Evolutionary conservation across 331 rosid species (phyloP).

Genomic region (Pyrus hybrid): DNA sequence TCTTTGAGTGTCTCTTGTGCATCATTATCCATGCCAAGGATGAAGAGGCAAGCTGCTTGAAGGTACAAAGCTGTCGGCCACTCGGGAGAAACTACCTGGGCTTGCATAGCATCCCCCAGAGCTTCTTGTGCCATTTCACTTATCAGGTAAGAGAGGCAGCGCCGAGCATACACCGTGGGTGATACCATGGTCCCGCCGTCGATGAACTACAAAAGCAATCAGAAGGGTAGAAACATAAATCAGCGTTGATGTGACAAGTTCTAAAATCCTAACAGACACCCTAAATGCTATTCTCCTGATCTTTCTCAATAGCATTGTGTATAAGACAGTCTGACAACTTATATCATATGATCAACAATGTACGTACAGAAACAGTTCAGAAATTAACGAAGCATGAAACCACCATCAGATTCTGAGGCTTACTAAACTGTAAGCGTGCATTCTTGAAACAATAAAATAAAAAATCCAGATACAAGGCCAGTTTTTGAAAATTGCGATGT

Average conservation of each 20-base stretch:
- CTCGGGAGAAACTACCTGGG: conserved; percentile 83
- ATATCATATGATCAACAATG: neutral
- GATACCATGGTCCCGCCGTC: conserved; percentile 97
- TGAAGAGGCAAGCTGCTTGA: conserved; percentile 85
- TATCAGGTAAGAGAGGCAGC: conserved; percentile 85
- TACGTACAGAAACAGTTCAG: neutral
- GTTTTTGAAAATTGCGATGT: neutral
- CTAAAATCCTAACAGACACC: too few relatives aligned
- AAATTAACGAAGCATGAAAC: neutral
- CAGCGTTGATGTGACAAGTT: neutral
- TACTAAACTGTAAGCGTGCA: neutral
- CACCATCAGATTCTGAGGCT: neutral
- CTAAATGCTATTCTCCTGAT: neutral
- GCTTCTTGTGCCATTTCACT: conserved; percentile 67
- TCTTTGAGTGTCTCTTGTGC: conserved; percentile 89
- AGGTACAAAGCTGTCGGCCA: conserved; percentile 92
- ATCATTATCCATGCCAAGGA: conserved; percentile 87
- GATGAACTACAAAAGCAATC: conserved; percentile 49
- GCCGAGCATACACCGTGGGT: conserved; percentile 83
- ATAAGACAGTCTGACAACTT: neutral
- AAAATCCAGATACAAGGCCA: neutral
- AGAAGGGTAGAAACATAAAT: neutral
- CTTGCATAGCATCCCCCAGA: conserved; percentile 94
- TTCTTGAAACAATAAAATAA: neutral
- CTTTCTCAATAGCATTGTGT: neutral